phyloP scores from a whole-genome alignment of 768 basidiomycete genomes.

The Cubamyces sp. region DNA sequence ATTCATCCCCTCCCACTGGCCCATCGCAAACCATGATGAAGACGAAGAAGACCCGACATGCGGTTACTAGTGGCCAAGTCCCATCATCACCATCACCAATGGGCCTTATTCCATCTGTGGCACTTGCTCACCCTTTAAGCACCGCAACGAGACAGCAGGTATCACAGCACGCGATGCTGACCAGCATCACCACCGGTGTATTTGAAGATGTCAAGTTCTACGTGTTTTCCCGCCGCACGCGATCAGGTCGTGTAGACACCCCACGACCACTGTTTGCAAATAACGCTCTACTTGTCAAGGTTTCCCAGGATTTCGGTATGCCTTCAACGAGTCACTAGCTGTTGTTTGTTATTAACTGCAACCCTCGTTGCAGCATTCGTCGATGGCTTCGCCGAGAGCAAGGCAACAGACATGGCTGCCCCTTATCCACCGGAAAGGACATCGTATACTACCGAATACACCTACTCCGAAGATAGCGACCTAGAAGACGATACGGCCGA shows the following conservation, averaged over 20 bases:
- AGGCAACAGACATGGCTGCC: slow-evolving; percentile 1
- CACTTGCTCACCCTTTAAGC: background rate
- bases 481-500: slow-evolving; percentile 6
- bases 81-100: no score
- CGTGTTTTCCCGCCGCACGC: slow-evolving; percentile 11
- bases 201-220: slow-evolving; percentile 23
- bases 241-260: background rate
- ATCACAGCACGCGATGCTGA: background rate
- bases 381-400: slow-evolving; percentile 9
- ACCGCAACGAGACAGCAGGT: background rate
- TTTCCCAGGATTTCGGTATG: background rate
- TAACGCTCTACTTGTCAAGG: background rate
- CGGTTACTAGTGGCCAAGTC: no score
- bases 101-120: no score
- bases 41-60: no score
- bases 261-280: slow-evolving; percentile 2
- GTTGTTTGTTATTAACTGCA: background rate
- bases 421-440: slow-evolving; percentile 5
- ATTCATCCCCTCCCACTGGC: no score
- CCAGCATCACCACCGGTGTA: background rate
- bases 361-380: slow-evolving; percentile 1
- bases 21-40: no score
- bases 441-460: background rate
- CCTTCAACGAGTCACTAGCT: background rate
- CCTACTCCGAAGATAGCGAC: slow-evolving; percentile 11